These are phyloP conservation scores for Tinospora cordifolia DNA, from an alignment of 164 flowering plant genomes.

Conservation along the genomic window DNA sequence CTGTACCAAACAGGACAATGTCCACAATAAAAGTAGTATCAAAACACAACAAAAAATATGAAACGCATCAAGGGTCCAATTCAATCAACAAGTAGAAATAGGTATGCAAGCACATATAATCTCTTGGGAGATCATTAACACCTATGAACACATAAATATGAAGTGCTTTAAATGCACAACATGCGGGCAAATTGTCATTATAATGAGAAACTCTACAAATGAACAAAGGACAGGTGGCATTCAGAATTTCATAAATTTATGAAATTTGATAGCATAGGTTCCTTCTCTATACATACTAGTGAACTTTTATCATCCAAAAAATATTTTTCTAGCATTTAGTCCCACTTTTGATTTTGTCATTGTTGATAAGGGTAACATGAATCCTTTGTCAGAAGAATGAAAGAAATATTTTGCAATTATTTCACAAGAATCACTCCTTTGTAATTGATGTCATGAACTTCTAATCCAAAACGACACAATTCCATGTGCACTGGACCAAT, in stretches of 20 bases:
- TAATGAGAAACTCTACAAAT: too few species aligned
- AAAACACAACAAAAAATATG: not conserved
- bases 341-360: not conserved
- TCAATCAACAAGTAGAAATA: not conserved
- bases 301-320: too few species aligned
- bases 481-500: not conserved
- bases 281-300: too few species aligned
- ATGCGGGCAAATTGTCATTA: not conserved
- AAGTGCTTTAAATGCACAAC: not conserved
- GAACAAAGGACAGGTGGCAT: too few species aligned
- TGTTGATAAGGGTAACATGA: not conserved
- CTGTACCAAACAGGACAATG: too few species aligned
- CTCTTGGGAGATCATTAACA: not conserved
- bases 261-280: too few species aligned
- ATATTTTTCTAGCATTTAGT: not conserved
- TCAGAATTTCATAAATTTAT: too few species aligned
- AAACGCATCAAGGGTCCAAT: not conserved
- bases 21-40: not conserved
- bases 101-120: not conserved
- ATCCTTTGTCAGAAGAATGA: not conserved
- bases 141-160: not conserved
- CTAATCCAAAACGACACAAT: not conserved
- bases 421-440: not conserved
- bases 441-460: not conserved
- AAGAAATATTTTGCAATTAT: not conserved